Evolutionary conservation across 192 early-diverging fungal species (phyloP), one percentile per base, ranked within the genome.

Genomic region (Coemansia sp.): DNA sequence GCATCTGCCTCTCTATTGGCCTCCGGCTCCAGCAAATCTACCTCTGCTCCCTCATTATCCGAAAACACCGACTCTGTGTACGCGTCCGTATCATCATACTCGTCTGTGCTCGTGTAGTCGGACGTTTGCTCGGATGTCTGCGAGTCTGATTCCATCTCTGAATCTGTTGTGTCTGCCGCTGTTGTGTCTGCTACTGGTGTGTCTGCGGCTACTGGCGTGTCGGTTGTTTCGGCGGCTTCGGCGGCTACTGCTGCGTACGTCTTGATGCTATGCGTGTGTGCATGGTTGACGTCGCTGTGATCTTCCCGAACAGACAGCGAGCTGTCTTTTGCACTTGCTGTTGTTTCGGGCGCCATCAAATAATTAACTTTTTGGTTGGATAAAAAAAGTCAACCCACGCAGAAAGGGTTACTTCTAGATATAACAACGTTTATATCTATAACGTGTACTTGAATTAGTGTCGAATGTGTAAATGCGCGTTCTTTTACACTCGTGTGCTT

Each of bases 21-120:
- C 39, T 25, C 11, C 15, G 2, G 49, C 52, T 54, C 67, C 56
- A 39, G 35, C 39, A 39, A 53, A 47, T 58, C 67, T 38, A 10
- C 22, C 32, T 63, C 68, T 17, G 43, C 52, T 24, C 52, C 56
- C 23, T 58, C 35, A 22, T 41, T 75, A 56, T 80, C 77, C 15
- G 77, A 75, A 49, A 75, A 72, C 22, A 80, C 27, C 10, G 77
- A 75, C 15, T 70, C 76, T 58, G 72, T 63, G 17, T 74, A 74
- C n/a, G 61, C 72, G 43, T 80, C 77, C 4, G 69, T 68, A 27
- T 69, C 70, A 3, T 76, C 75, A 9, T 66, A 68, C 39, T 4
- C 61, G 23, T 75, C 73, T 47, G 73, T 63, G 6, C 68, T 66
- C 50, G 70, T 70, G 19, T 71, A 68, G 19, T 64, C 64, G 4